phyloP scores from a whole-genome alignment of 352 stramenopile genomes.

The Phytophthora brassicae region DNA sequence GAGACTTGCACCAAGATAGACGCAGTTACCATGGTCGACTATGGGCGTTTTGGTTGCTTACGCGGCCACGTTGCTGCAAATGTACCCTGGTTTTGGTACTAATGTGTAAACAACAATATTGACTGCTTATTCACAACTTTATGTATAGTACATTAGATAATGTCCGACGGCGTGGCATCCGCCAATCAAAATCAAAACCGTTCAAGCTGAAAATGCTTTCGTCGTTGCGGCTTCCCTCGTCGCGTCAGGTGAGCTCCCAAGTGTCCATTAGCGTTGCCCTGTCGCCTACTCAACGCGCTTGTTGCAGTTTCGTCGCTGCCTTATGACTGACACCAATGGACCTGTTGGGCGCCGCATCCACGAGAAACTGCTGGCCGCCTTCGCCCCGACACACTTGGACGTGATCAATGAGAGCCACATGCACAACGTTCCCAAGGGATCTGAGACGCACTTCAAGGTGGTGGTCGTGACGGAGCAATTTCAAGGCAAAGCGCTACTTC shows the following conservation, averaged over 20 bases:
- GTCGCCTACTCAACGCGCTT: background rate
- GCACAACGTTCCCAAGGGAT: conserved; percentile 93
- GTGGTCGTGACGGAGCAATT: conserved; percentile 92
- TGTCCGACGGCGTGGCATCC: conserved; percentile 6
- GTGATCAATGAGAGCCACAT: conserved; percentile 95
- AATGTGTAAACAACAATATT: background rate
- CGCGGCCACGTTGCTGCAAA: conserved; percentile 11
- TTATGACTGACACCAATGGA: conserved; percentile 44
- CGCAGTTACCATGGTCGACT: conserved; percentile 28
- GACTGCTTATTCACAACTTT: no score
- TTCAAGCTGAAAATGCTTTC: background rate
- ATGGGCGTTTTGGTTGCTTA: no score
- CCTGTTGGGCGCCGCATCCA: conserved; percentile 65
- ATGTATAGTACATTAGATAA: no score
- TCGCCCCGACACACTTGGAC: conserved; percentile 72
- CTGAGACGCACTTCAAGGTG: conserved; percentile 97
- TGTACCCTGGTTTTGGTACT: background rate
- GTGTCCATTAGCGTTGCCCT: background rate
- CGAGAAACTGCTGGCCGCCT: conserved; percentile 62
- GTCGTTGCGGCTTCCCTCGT: background rate
- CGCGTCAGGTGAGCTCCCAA: conserved; percentile 10
- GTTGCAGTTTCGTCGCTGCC: conserved; percentile 9
- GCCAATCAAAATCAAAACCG: conserved; percentile 29
- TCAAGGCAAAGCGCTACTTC: conserved; percentile 80
- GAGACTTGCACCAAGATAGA: background rate